Percentiles rank a stretch among this genome's conserved stretches.
These are phyloP conservation scores for Linnemannia schmuckeri DNA, from an alignment of 192 early-diverging fungal genomes.

Conservation along the genomic window DNA sequence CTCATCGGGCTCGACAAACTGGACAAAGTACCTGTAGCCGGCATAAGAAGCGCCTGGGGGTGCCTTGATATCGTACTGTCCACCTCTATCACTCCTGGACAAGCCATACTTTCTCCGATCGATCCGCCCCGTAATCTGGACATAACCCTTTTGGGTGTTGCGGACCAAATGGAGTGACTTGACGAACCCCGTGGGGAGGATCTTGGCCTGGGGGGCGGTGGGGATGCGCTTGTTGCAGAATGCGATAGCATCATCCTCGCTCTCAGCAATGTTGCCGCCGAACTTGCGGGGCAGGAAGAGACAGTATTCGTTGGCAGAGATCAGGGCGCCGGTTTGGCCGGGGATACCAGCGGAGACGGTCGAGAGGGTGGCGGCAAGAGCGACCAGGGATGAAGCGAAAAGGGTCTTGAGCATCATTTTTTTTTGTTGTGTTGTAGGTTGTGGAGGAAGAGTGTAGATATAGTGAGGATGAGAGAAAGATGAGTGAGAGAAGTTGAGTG, in stretches of 20 bases:
- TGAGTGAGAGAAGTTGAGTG: background rate
- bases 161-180: constrained; percentile 55
- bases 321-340: constrained; percentile 23
- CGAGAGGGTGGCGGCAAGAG: background rate
- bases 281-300: constrained; percentile 22
- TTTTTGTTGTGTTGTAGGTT: background rate
- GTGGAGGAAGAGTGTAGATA: background rate
- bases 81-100: constrained; percentile 42
- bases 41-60: constrained; percentile 40
- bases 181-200: constrained; percentile 44
- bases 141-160: constrained; percentile 45
- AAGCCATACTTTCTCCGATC: constrained; percentile 36
- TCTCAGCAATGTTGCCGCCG: constrained; percentile 14
- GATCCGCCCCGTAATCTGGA: constrained; percentile 65
- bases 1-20: constrained; percentile 57
- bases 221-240: constrained; percentile 36
- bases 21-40: constrained; percentile 48
- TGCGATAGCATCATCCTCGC: constrained; percentile 18
- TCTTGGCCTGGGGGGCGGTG: constrained; percentile 46
- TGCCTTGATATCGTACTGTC: constrained; percentile 55
- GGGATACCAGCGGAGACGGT: background rate
- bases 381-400: background rate
- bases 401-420: constrained; percentile 4
- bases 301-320: constrained; percentile 21
- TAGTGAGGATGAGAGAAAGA: background rate